Evolutionary conservation across 805 yeast genomes (phyloP), one percentile per base, ranked within the genome.

Genomic region (Jamesozyma hellenica): DNA sequence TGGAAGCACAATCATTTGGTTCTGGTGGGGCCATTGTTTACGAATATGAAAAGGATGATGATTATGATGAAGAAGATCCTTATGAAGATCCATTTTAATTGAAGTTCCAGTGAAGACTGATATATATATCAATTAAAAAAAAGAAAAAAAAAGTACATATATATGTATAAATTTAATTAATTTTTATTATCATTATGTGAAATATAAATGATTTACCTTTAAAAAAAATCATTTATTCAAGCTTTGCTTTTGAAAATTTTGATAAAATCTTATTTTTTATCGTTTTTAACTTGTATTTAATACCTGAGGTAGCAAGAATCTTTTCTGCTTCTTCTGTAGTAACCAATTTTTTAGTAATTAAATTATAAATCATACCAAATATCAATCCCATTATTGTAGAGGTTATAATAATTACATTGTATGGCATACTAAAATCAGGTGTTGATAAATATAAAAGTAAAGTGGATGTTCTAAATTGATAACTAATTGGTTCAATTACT

Each of bases 401-500:
- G 0, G 97, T 84, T 45, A 92, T 67, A 34, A 92, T 92, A 44
- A 92, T 90, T 32, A 92, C 98, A 52, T 92, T 92, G 59, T 92
- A 92, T 0, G 98, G 98, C 98, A 92, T 92, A 46, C 95, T 83
- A 63, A 92, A 92, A 64, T 92, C 98, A 0, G 98, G 98, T 0
- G 97, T 92, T 2, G 98, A 96, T 38, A 92, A 68, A 0, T 92
- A 76, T 36, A 92, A 67, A 42, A 92, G 67, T 32, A 88, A 71
- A n/a, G 96, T 82, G 4, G 96, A 75, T 0, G 97, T 85, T 55
- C 97, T 72, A 44, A 79, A 50, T 43, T 74, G 69, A 49, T 81
- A 79, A 6, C 44, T 32, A 11, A 25, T 50, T 42, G 65, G 66
- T 10, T 61, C 58, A 8, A 78, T 38, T 0, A 84, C 73, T 2